These are phyloP conservation scores for Aspergillaceae sp. DNA, from an alignment of 2,329 filamentous ascomycete genomes.

Conservation along the genomic window DNA sequence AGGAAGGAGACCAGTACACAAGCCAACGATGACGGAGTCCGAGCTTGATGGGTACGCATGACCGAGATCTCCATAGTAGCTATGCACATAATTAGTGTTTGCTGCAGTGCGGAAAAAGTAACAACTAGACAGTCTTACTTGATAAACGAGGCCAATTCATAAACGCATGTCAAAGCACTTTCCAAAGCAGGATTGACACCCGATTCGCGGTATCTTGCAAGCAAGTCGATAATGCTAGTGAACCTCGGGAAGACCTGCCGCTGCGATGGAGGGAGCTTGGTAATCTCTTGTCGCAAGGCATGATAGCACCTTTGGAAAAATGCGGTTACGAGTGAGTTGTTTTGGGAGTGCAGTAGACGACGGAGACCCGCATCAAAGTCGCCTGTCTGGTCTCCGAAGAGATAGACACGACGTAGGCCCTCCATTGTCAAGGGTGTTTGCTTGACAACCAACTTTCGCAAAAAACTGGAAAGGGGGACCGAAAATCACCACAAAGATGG, in stretches of 20 bases:
- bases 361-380: slow-evolving; percentile 36
- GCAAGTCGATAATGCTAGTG: slow-evolving; percentile 31
- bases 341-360: slow-evolving; percentile 33
- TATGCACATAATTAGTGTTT: slow-evolving; percentile 7
- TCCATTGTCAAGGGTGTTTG: slow-evolving; percentile 16
- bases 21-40: slow-evolving; percentile 32
- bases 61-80: slow-evolving; percentile 36
- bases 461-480: background rate
- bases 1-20: slow-evolving; percentile 37
- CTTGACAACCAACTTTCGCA: background rate
- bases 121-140: slow-evolving; percentile 24
- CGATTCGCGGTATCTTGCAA: slow-evolving; percentile 25
- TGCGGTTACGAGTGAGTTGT: slow-evolving; percentile 32
- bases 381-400: slow-evolving; percentile 41
- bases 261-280: slow-evolving; percentile 24
- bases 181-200: slow-evolving; percentile 33
- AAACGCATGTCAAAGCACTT: slow-evolving; percentile 36
- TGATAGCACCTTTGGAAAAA: slow-evolving; percentile 38
- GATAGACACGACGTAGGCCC: slow-evolving; percentile 28
- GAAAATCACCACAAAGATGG: background rate
- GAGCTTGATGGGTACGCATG: slow-evolving; percentile 31
- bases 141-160: slow-evolving; percentile 37
- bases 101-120: background rate
- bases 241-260: slow-evolving; percentile 32
- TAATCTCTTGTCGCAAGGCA: slow-evolving; percentile 35